Evolutionary conservation across 2,329 filamentous ascomycete genomes (phyloP).

Genomic region (Dothideomycetes sp.): DNA sequence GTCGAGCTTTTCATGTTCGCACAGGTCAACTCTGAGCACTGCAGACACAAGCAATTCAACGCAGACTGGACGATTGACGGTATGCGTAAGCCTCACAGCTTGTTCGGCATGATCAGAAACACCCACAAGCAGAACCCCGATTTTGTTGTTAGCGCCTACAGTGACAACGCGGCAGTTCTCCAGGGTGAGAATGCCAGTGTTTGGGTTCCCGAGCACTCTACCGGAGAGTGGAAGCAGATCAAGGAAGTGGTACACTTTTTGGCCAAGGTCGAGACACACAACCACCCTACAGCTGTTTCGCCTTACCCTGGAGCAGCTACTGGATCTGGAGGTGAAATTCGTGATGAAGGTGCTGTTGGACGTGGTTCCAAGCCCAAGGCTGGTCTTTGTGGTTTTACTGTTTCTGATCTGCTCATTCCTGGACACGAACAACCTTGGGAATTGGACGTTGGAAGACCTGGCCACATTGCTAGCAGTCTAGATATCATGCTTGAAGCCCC

Average conservation of each 20-base stretch:
- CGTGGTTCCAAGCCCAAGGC: slow-evolving; percentile 88
- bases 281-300: slow-evolving; percentile 92
- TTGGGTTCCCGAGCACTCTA: slow-evolving; percentile 82
- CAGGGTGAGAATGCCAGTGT: slow-evolving; percentile 62
- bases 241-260: slow-evolving; percentile 83
- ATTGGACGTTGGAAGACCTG: slow-evolving; percentile 76
- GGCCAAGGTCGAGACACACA: slow-evolving; percentile 95
- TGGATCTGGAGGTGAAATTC: slow-evolving; percentile 88
- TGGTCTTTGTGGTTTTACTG: slow-evolving; percentile 85
- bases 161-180: slow-evolving; percentile 93
- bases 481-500: slow-evolving; percentile 98
- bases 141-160: slow-evolving; percentile 90
- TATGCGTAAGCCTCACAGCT: slow-evolving; percentile 62
- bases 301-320: slow-evolving; percentile 90
- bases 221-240: slow-evolving; percentile 76
- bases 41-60: slow-evolving; percentile 85
- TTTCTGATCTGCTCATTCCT: slow-evolving; percentile 87
- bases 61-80: slow-evolving; percentile 93
- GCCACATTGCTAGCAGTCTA: slow-evolving; percentile 84
- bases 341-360: slow-evolving; percentile 90
- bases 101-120: slow-evolving; percentile 95
- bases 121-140: slow-evolving; percentile 72
- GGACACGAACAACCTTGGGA: slow-evolving; percentile 81
- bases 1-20: slow-evolving; percentile 99
- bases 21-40: slow-evolving; percentile 98